phyloP scores from a whole-genome alignment of 2,329 filamentous ascomycete species.

The Aspergillus calidoustus region DNA sequence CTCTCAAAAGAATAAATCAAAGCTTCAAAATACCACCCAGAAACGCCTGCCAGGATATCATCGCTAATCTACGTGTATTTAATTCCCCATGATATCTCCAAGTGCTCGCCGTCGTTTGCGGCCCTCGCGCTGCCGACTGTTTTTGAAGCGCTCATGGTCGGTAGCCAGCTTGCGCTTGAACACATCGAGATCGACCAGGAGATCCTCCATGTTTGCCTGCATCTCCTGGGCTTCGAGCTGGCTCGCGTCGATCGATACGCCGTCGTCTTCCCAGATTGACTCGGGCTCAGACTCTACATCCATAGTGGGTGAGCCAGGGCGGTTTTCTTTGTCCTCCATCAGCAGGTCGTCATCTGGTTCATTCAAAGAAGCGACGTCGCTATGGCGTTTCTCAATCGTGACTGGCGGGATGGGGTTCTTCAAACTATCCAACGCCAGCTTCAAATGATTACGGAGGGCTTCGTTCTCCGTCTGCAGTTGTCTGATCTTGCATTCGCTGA shows the following conservation, averaged over 20 bases:
- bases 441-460: slow-evolving; percentile 82
- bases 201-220: slow-evolving; percentile 82
- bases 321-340: slow-evolving; percentile 48
- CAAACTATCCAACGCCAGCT: slow-evolving; percentile 80
- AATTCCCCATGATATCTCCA: slow-evolving; percentile 34
- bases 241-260: slow-evolving; percentile 52
- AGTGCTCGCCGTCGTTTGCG: slow-evolving; percentile 39
- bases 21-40: slow-evolving; percentile 13
- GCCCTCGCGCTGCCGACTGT: slow-evolving; percentile 28
- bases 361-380: slow-evolving; percentile 49
- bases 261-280: slow-evolving; percentile 51
- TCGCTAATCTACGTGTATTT: slow-evolving; percentile 23
- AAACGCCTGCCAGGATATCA: slow-evolving; percentile 17
- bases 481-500: slow-evolving; percentile 92
- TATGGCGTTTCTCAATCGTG: slow-evolving; percentile 38
- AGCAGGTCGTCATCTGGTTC: slow-evolving; percentile 65
- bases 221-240: slow-evolving; percentile 62
- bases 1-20: slow-evolving; percentile 12
- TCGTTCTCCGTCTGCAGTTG: slow-evolving; percentile 90
- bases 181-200: slow-evolving; percentile 77
- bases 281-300: slow-evolving; percentile 39
- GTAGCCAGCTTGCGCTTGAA: slow-evolving; percentile 87
- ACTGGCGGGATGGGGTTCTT: slow-evolving; percentile 82
- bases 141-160: slow-evolving; percentile 59
- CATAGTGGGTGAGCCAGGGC: slow-evolving; percentile 32